phyloP scores from a whole-genome alignment of 352 stramenopile species.

The Thraustotheca clavata region DNA sequence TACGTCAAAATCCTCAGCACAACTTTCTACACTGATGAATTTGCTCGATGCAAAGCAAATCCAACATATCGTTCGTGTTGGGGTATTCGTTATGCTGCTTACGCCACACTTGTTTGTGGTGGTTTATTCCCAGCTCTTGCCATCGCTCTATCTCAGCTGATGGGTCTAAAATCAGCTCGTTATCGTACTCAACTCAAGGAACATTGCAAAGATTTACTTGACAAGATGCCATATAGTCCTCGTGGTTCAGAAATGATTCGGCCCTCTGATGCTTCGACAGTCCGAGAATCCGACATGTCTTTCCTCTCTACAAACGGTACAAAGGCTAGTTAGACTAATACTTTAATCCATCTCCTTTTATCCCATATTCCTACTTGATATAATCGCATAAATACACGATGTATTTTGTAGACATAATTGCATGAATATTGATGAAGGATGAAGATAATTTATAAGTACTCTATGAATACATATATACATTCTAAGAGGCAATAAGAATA shows the following conservation, averaged over 20 bases:
- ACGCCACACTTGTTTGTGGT: slow-evolving; percentile 39
- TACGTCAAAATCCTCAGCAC: slow-evolving; percentile 52
- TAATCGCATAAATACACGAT: not conserved
- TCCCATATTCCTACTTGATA: not conserved
- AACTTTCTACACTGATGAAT: slow-evolving; percentile 77
- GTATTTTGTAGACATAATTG: not conserved
- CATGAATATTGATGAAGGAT: not conserved
- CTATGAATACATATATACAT: not conserved
- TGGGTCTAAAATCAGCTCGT: slow-evolving; percentile 49
- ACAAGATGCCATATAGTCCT: slow-evolving; percentile 8
- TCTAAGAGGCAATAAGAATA: not conserved
- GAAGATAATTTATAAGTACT: not conserved
- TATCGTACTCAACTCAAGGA: slow-evolving; percentile 29
- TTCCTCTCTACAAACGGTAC: not conserved
- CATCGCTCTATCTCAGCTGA: slow-evolving; percentile 48
- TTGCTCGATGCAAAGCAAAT: slow-evolving; percentile 58
- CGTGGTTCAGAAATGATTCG: not conserved
- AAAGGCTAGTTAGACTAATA: not conserved
- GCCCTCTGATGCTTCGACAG: not conserved
- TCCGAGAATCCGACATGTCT: slow-evolving; percentile 13
- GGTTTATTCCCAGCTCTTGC: slow-evolving; percentile 52
- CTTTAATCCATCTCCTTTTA: not conserved
- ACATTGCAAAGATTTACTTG: slow-evolving; percentile 13
- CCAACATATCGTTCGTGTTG: slow-evolving; percentile 47
- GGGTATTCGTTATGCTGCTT: slow-evolving; percentile 55